Evolutionary conservation across 306 rosid species (phyloP), one percentile per base, ranked within the genome.

Genomic region (Delonix regia): DNA sequence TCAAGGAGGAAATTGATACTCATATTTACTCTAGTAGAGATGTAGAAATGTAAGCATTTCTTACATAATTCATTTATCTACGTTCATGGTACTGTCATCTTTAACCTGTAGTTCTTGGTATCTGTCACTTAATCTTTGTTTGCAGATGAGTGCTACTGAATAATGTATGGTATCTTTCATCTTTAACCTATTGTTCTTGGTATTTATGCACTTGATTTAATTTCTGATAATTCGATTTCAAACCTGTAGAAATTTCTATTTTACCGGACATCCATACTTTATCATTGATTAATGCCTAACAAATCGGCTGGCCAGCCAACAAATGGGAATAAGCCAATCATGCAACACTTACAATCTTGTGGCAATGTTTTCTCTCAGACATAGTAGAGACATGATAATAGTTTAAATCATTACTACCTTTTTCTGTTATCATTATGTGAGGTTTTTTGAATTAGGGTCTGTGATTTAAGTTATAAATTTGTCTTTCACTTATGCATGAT

Each of bases 1-100:
- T 84, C 79, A 86, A 83, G 86, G 91, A 83, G 80, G 96, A 93
- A 75, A 69, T 89, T 11, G 88, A 83, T 77, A 78, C 91, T 86
- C 96, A 91, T 88, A 78, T 72, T 27, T 95, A 95, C 89, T 91
- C 98, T 10, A 91, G 86, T 45, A 86, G 85, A 75, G 99, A 95
- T 84, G 94, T 91, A 53, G 96, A 95, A 80, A 90, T 88, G 99
- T 95, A 83, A 83, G 90, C 69, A 52, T 70, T 21, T 74, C 6
- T 30, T 75, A 38, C 62, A 79, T 24, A 18, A 4, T 28, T 73
- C 30, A 9, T 7, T 52, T 64, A 27, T 68, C 19, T 25, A n/a
- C 38, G 49, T 84, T 45, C 62, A 19, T 57, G 60, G 27, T 66
- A 74, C 7, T 75, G 62, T 59, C 34, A 49, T 11, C 19, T 57